Evolutionary conservation across 2,329 filamentous ascomycete species (phyloP).

Genomic region (Nemania abortiva): DNA sequence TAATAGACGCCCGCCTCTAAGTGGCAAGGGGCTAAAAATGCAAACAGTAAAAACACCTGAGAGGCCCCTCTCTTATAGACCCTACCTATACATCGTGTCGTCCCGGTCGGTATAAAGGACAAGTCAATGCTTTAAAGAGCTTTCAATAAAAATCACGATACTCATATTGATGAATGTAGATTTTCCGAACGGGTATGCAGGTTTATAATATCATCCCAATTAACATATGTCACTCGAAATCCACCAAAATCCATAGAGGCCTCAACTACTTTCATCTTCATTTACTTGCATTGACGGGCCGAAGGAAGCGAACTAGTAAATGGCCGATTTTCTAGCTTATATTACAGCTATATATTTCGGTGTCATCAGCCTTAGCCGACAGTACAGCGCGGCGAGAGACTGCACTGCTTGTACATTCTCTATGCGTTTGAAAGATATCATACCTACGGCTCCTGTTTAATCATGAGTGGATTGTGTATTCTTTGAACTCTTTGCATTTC

Average conservation of each 20-base stretch:
- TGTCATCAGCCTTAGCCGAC: not conserved
- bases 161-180: too few species aligned
- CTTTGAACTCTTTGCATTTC: not conserved
- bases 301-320: not conserved
- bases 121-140: not conserved
- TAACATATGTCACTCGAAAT: too few species aligned
- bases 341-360: not conserved
- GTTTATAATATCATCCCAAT: too few species aligned
- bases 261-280: too few species aligned
- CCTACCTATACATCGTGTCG: not conserved
- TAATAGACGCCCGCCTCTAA: constrained; percentile 32
- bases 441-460: not conserved
- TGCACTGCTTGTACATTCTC: too few species aligned
- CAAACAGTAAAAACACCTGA: constrained; percentile 25
- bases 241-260: too few species aligned
- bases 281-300: too few species aligned
- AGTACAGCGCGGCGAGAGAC: too few species aligned
- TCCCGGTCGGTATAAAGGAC: not conserved
- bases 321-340: not conserved
- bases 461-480: not conserved
- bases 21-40: constrained; percentile 24
- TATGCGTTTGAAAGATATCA: too few species aligned
- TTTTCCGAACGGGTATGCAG: too few species aligned
- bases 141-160: too few species aligned
- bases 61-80: not conserved